Percentiles rank a stretch among this genome's conserved stretches.
Evolutionary conservation across 2,329 filamentous ascomycete genomes (phyloP).

Genomic region (Orbilia brochopaga): DNA sequence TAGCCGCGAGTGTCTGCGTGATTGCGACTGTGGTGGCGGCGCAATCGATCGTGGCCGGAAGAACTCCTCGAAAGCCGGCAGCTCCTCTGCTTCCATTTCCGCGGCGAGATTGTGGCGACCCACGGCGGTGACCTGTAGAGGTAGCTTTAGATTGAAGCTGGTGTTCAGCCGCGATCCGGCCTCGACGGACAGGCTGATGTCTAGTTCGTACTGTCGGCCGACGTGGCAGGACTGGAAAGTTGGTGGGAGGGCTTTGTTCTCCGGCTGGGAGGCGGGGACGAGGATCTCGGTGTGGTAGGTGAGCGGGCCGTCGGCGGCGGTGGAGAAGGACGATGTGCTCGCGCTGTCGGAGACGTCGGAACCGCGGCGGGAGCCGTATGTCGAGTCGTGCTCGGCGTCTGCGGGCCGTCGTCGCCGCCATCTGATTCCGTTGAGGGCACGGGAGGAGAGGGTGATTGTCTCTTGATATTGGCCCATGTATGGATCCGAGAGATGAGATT

Average conservation of each 20-base stretch:
- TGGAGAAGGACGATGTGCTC: conserved; percentile 26
- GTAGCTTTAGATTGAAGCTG: conserved; percentile 53
- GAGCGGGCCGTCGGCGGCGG: conserved; percentile 23
- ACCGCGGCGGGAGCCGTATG: conserved; percentile 43
- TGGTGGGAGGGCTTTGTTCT: conserved; percentile 68
- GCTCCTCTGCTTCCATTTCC: conserved; percentile 31
- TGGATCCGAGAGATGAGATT: conserved; percentile 46
- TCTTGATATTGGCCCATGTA: conserved; percentile 52
- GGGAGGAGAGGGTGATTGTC: conserved; percentile 52
- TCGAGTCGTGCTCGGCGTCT: conserved; percentile 41
- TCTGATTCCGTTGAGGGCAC: conserved; percentile 51
- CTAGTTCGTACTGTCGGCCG: conserved; percentile 69
- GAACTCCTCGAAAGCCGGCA: conserved; percentile 51
- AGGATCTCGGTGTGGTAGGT: conserved; percentile 68
- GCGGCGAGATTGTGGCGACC: conserved; percentile 34
- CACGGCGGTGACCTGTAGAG: conserved; percentile 52
- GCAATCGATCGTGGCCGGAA: conserved; percentile 53
- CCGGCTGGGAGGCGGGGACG: conserved; percentile 68
- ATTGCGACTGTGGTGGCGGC: conserved; percentile 21
- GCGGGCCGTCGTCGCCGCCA: conserved; percentile 49
- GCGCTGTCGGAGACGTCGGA: conserved; percentile 41
- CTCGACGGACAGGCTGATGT: conserved; percentile 66
- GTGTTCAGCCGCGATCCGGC: conserved; percentile 55
- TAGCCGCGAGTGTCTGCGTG: conserved; percentile 5
- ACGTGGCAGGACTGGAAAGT: conserved; percentile 74